These are phyloP conservation scores for Pleodorina starrii DNA, from an alignment of 139 green algal species.

Conservation along the genomic window DNA sequence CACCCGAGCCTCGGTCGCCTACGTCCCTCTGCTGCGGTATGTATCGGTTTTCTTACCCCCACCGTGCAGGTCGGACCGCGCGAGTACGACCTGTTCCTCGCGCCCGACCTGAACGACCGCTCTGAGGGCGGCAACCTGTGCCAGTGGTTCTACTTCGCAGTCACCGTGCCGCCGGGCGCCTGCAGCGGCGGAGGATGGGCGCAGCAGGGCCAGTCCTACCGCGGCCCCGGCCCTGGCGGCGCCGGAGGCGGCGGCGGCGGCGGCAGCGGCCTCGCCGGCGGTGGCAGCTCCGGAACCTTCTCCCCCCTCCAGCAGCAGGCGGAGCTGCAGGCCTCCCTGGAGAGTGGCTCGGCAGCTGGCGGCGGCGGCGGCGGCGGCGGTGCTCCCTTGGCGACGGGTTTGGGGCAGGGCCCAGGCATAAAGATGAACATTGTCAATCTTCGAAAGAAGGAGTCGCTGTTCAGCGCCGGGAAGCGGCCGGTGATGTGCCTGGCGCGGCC, in stretches of 20 bases:
- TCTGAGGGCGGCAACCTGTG: slow-evolving; percentile 61
- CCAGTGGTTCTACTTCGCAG: slow-evolving; percentile 53
- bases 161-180: slow-evolving; percentile 22
- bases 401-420: slow-evolving; percentile 9
- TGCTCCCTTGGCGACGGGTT: neutral
- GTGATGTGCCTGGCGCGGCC: slow-evolving; percentile 55
- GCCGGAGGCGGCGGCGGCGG: neutral
- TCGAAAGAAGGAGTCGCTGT: slow-evolving; percentile 66
- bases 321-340: neutral
- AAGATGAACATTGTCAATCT: slow-evolving; percentile 78
- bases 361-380: neutral
- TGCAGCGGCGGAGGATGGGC: slow-evolving; percentile 25
- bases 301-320: neutral
- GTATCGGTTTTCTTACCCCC: no score
- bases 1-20: no score
- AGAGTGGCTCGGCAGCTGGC: neutral
- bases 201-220: neutral
- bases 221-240: neutral
- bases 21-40: no score
- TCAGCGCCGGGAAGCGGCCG: slow-evolving; percentile 60
- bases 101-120: slow-evolving; percentile 69
- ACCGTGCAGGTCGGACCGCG: slow-evolving; percentile 68
- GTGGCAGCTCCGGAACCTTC: neutral
- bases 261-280: neutral
- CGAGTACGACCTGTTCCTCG: slow-evolving; percentile 84